Evolutionary conservation across 371 early-diverging fungal species (phyloP), one percentile per base, ranked within the genome.

Genomic region (Globomyces sp.): DNA sequence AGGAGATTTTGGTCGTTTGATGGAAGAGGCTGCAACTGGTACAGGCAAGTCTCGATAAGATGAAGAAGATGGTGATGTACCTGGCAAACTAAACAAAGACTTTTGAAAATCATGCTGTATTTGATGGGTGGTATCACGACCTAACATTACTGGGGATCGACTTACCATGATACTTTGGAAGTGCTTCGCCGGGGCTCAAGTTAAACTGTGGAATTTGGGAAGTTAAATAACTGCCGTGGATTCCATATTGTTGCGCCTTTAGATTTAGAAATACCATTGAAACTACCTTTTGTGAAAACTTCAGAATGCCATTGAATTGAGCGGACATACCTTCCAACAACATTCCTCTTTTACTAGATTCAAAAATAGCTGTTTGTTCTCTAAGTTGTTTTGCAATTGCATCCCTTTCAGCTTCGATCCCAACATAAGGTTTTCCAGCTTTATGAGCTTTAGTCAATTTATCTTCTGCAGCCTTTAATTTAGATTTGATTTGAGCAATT

Each of bases 281-380:
- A 24, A 24, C 24, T 9, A 55, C 55, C 39, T 55, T 55, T 37
- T 39, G 39, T 6, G 55, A 36, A n/a, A 55, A 55, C 40, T 55
- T 55, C 55, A 55, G 40, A 55, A 55, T 55, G 8, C 55, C 55
- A 55, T 55, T 55, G 55, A 55, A 55, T 39, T 55, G 55, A 9
- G 55, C 55, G 40, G 55, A 11, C 39, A 55, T 34, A 39, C 55
- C 55, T 55, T 55, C 55, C 40, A 39, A 40, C 39, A 55, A 39
- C 39, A 55, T 8, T 55, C 36, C 4, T 39, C 55, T 5, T 40
- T 55, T 55, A 9, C 40, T 55, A n/a, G 55, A 55, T 55, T 55
- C 55, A 39, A 39, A 55, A 55, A 13, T 40, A 39, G 55, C 55
- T 3, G 40, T 40, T 39, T 55, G 40, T 39, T 55, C 55, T 40